Percentiles rank a stretch among this genome's conserved stretches.
These are phyloP conservation scores for Zasmidium citrigriseum DNA, from an alignment of 2,329 filamentous ascomycete genomes.

Conservation along the genomic window DNA sequence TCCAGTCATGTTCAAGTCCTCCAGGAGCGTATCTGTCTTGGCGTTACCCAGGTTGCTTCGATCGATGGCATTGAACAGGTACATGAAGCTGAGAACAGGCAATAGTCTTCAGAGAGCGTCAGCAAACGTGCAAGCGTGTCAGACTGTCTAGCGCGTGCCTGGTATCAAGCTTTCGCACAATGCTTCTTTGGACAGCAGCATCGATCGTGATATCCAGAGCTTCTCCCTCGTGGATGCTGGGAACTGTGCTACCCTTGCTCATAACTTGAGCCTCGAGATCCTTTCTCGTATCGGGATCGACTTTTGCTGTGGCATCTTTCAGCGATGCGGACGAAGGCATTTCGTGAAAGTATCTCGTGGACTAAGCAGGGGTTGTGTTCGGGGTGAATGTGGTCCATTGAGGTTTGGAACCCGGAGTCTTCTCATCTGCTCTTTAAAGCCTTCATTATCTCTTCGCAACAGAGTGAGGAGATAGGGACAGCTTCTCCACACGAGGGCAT, in stretches of 20 bases:
- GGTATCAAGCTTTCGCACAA: slow-evolving; percentile 27
- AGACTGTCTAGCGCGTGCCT: slow-evolving; percentile 41
- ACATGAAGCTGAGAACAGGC: slow-evolving; percentile 61
- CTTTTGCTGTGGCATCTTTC: background rate
- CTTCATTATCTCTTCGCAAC: too few species aligned
- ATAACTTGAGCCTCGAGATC: slow-evolving; percentile 6
- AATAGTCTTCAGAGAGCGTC: slow-evolving; percentile 57
- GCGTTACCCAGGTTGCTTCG: slow-evolving; percentile 49
- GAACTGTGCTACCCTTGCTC: background rate
- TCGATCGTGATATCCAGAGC: slow-evolving; percentile 17
- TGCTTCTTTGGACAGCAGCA: slow-evolving; percentile 18
- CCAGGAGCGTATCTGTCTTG: slow-evolving; percentile 46
- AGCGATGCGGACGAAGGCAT: background rate
- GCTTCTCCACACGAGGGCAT: too few species aligned
- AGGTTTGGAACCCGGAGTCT: too few species aligned
- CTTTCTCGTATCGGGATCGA: slow-evolving; percentile 4
- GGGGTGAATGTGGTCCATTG: too few species aligned
- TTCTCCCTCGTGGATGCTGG: background rate
- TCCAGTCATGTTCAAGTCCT: slow-evolving; percentile 59
- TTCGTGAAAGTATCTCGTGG: too few species aligned
- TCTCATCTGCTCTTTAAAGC: too few species aligned
- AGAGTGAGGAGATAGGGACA: too few species aligned
- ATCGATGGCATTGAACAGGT: slow-evolving; percentile 57
- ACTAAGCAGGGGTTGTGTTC: background rate
- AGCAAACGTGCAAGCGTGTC: slow-evolving; percentile 53